Evolutionary conservation across 441 rosid genomes (phyloP).

Genomic region (Pelargonium citronellum): DNA sequence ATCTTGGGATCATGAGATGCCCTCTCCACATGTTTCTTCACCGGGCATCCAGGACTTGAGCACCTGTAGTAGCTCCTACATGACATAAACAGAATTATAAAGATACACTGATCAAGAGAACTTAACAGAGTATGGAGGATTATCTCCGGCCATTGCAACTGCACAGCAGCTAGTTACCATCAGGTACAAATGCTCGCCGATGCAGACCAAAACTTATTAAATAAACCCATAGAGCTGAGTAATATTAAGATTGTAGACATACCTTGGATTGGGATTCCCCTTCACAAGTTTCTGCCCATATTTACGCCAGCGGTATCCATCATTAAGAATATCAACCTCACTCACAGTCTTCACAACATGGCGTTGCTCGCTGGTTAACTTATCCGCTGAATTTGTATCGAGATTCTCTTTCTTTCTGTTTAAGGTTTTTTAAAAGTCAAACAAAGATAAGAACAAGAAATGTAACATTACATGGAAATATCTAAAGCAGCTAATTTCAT

Average conservation of each 20-base stretch:
- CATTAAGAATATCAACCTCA: conserved; percentile 85
- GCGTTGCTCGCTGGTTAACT: conserved; percentile 76
- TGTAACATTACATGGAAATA: conserved; percentile 4
- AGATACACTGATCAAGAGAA: conserved; percentile 8
- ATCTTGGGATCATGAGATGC: conserved; percentile 68
- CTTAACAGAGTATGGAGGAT: conserved; percentile 33
- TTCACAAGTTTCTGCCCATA: conserved; percentile 95
- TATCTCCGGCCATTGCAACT: conserved; percentile 40
- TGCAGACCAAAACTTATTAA: not conserved
- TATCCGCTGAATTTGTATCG: conserved; percentile 69
- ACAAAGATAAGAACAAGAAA: conserved; percentile 17
- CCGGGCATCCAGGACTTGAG: conserved; percentile 68
- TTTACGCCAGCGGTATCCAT: conserved; percentile 95
- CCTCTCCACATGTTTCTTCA: conserved; percentile 86
- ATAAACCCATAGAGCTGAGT: not conserved
- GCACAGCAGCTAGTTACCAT: conserved; percentile 26
- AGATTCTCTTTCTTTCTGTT: conserved; percentile 66
- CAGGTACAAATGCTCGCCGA: conserved; percentile 50
- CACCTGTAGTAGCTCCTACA: conserved; percentile 90
- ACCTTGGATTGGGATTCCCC: conserved; percentile 94
- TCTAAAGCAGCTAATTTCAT: conserved; percentile 1
- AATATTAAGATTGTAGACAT: not conserved
- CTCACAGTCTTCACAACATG: conserved; percentile 90
- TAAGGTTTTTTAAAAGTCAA: conserved; percentile 15
- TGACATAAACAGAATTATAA: not conserved